Evolutionary conservation across 768 basidiomycete species (phyloP), one percentile per base, ranked within the genome.

Genomic region (Leucosporidium scottii): DNA sequence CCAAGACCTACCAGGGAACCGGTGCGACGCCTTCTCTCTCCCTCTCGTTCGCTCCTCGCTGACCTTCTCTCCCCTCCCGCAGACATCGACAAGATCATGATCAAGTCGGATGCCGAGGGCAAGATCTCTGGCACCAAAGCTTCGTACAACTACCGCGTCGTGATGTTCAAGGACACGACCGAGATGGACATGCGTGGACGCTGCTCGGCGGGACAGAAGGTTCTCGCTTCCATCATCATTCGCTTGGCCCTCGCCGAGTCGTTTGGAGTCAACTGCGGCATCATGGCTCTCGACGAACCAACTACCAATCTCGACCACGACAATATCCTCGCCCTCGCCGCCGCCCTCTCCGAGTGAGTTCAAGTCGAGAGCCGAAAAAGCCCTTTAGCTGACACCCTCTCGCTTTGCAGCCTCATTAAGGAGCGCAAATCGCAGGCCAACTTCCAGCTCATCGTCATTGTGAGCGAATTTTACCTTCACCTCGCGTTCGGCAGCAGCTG

Each of bases 151-250:
- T 99, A 99, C 78, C 83, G 96, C 71, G 94, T 97, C 66, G 94
- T 98, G 72, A 98, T 99, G 94, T 91, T 89, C 61, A 99, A 99
- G 81, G 93, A 97, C 77, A 89, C 93, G 75, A 93, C 97, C 10
- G 94, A 98, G 79, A 93, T 99, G 90, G 96, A 98, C 79, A 99
- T 99, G 96, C 87, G 96, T 65, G 96, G 96, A 30, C 86, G 96
- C 70, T 99, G 96, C 79, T 93, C 90, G 21, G 96, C 96, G 1
- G 96, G 96, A 0, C 96, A 99, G 80, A 99, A 99, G 80, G 97
- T 98, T 84, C 81, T 99, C 66, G 96, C 94, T 15, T 93, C 91
- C 27, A 97, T 98, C 78, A 91, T 98, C 79, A 98, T 99, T 75
- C 87, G 96, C 9, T 85, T 99, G 47, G 96, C 96, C 5, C 83